Conservation (phyloP, 495 filamentous ascomycete genomes). For the Penicillium egyptiacum region DNA sequence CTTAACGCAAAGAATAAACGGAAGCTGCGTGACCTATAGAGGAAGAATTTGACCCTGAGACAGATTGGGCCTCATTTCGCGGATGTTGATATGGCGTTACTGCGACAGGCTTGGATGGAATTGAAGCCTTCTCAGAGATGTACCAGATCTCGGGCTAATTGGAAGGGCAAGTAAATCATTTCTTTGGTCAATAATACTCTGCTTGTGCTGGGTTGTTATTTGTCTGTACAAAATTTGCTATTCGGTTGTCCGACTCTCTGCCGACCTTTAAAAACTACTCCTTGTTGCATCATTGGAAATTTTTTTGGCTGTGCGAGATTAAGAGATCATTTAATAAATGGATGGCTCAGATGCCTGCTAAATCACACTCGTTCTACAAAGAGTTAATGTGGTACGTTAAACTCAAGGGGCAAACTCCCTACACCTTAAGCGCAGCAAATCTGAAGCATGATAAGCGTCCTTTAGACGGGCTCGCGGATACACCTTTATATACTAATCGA, state of each 20-base stretch:
- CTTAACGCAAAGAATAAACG: slow-evolving; percentile 12
- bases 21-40: slow-evolving; percentile 14
- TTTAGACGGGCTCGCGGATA: not conserved
- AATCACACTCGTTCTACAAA: not conserved
- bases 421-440: slow-evolving; percentile 1
- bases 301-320: not conserved
- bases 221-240: not conserved
- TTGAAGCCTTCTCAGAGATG: slow-evolving; percentile 3
- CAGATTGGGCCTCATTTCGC: slow-evolving; percentile 1
- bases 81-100: slow-evolving; percentile 1
- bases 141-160: slow-evolving; percentile 5
- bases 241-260: not conserved
- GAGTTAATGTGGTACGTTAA: not conserved
- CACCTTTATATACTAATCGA: not conserved
- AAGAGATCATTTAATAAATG: not conserved
- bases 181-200: not conserved
- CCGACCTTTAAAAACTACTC: not conserved
- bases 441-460: not conserved
- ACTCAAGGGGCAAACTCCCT: not conserved
- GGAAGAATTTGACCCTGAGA: too few relatives aligned
- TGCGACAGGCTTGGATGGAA: slow-evolving; percentile 9
- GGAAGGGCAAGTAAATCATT: not conserved
- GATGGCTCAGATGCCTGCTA: not conserved
- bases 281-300: not conserved
- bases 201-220: not conserved